Conservation (phyloP, 2,329 filamentous ascomycete genomes). For the Penicillium sumatraense region DNA sequence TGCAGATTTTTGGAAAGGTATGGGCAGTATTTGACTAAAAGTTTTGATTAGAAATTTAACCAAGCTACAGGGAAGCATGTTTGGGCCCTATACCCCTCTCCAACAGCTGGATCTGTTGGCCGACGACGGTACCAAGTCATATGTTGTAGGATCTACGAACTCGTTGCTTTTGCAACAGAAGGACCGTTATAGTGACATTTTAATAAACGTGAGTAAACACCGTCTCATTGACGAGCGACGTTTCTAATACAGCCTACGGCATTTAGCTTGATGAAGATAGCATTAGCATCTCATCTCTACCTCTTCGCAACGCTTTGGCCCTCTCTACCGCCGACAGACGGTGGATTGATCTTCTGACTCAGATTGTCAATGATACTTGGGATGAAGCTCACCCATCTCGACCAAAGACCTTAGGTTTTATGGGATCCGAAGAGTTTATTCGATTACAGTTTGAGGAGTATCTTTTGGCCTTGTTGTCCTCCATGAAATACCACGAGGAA, state of each 20-base stretch:
- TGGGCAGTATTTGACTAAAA: slow-evolving; percentile 8
- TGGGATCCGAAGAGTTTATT: slow-evolving; percentile 96
- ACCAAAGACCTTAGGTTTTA: slow-evolving; percentile 93
- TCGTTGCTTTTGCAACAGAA: slow-evolving; percentile 90
- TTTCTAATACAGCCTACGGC: neutral
- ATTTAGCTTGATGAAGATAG: slow-evolving; percentile 77
- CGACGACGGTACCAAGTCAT: slow-evolving; percentile 93
- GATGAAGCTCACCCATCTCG: slow-evolving; percentile 85
- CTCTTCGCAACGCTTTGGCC: slow-evolving; percentile 73
- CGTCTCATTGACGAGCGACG: neutral
- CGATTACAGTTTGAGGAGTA: slow-evolving; percentile 97
- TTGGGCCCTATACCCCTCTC: slow-evolving; percentile 93
- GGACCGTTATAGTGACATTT: slow-evolving; percentile 92
- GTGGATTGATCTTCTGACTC: slow-evolving; percentile 95
- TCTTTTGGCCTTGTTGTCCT: slow-evolving; percentile 82
- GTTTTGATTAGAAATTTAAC: slow-evolving; percentile 57
- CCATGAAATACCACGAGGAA: slow-evolving; percentile 85
- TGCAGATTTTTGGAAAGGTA: slow-evolving; percentile 94
- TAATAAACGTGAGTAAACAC: slow-evolving; percentile 70
- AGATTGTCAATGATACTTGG: slow-evolving; percentile 95
- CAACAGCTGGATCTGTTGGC: slow-evolving; percentile 94
- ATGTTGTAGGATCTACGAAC: slow-evolving; percentile 96
- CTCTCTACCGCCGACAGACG: slow-evolving; percentile 86
- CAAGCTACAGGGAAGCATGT: slow-evolving; percentile 77
- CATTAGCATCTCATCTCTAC: slow-evolving; percentile 80